Evolutionary conservation across 2,329 filamentous ascomycete genomes (phyloP).

Genomic region (Penicillium brevicompactum): DNA sequence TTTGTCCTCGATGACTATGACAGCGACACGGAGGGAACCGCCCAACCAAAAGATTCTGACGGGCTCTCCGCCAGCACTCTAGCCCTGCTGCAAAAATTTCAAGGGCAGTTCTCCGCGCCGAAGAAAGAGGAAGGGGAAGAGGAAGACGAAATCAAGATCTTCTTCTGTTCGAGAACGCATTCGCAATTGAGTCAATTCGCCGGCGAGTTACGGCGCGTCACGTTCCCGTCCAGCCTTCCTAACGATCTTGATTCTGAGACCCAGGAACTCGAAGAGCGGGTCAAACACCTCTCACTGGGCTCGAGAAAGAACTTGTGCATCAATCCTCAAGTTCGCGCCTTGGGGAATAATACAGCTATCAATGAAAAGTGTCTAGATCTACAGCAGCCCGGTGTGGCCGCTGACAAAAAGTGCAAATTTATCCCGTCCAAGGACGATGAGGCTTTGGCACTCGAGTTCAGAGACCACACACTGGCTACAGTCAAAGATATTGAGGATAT

Average conservation of each 20-base stretch:
- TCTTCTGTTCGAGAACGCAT: conserved; percentile 90
- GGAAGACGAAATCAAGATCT: conserved; percentile 74
- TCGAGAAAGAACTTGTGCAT: conserved; percentile 89
- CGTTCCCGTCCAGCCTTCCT: conserved; percentile 71
- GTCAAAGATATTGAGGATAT: conserved; percentile 94
- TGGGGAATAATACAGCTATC: conserved; percentile 74
- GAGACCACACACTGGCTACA: conserved; percentile 79
- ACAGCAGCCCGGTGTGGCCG: conserved; percentile 68
- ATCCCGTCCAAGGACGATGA: conserved; percentile 78
- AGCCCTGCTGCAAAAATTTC: conserved; percentile 69
- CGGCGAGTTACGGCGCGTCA: conserved; percentile 76
- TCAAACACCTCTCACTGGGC: conserved; percentile 82
- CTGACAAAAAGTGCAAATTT: conserved; percentile 72
- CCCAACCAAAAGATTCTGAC: conserved; percentile 33
- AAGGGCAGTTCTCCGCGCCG: conserved; percentile 43
- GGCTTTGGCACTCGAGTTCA: conserved; percentile 73
- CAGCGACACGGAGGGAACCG: conserved; percentile 58
- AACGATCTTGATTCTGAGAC: conserved; percentile 32
- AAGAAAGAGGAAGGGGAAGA: conserved; percentile 50
- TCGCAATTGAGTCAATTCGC: conserved; percentile 90
- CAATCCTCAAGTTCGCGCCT: conserved; percentile 74
- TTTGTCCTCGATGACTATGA: conserved; percentile 78
- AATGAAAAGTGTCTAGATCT: conserved; percentile 92
- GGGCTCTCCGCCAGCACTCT: conserved; percentile 74
- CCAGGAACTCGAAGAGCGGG: conserved; percentile 54